Evolutionary conservation across 257 asterid genomes (phyloP), one percentile per base, ranked within the genome.

Genomic region (Petunia secreta): DNA sequence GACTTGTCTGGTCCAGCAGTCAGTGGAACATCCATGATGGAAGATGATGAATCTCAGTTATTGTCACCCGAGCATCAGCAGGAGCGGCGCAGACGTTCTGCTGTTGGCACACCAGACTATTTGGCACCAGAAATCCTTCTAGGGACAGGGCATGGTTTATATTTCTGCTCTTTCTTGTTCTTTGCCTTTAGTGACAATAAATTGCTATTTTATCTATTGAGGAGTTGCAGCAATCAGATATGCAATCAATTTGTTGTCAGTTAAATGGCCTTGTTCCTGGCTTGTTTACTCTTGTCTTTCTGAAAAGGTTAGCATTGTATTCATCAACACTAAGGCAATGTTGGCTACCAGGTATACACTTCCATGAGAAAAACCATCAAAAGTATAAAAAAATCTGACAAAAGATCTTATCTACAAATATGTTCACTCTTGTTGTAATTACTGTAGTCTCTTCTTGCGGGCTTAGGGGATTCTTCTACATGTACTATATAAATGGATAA

Each of bases 41-140:
- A 91, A 79, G 98, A 93, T 75, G 98, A 96, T 83, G 97, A 96
- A 81, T 89, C 89, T 52, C 97, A 90, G 58, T 55, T 86, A 74
- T 89, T 92, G 85, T 86, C 88, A 69, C 84, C 91, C 4, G 91
- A 92, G 85, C 92, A 87, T 87, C 97, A 91, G 80, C 89, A 86
- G 81, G 98, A 89, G 84, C 88, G 97, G 89, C 95, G 91, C 63
- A 92, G 92, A 79, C 97, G 98, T 75, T 95, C 99, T 5, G 99
- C 98, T 85, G 99, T 93, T 83, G 99, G 99, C 77, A 95, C 99
- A 71, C 99, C 99, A 69, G 99, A 95, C 85, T 95, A 95, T 87
- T 86, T 95, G 92, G 99, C 99, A 77, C 99, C 99, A 57, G 99
- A 95, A 87, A 95, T 95, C 86, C 99, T 95, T 88, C 94, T 95